A percentile compares a stretch with the other conserved stretches of the same genome.
phyloP scores from a whole-genome alignment of 495 filamentous ascomycete species.

The Copromyces sp. region DNA sequence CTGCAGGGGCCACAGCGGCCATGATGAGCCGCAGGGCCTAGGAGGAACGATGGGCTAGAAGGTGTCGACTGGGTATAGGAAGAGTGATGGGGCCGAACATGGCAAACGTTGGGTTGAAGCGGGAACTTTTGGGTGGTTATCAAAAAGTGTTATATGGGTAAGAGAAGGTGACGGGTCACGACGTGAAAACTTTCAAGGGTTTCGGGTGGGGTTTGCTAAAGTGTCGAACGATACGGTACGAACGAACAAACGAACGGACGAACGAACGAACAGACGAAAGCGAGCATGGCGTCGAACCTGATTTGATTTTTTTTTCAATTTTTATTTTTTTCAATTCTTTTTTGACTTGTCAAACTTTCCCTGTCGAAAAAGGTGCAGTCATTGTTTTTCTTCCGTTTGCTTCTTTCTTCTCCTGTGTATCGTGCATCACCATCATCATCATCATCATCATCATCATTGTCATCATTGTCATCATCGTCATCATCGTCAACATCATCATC shows the following conservation, averaged over 20 bases:
- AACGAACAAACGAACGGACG: background rate
- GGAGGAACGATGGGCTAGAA: slow-evolving; percentile 4
- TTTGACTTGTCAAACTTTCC: background rate
- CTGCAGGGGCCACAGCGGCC: slow-evolving; percentile 41
- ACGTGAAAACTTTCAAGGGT: background rate
- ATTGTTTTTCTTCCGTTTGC: background rate
- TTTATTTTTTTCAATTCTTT: background rate
- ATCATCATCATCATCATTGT: background rate
- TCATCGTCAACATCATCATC: background rate
- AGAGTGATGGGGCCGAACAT: background rate
- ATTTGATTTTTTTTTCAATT: too few species aligned
- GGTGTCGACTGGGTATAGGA: background rate
- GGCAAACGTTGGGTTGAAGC: background rate
- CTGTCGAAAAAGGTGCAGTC: background rate
- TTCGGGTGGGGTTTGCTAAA: background rate
- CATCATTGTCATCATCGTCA: background rate
- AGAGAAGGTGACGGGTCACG: background rate
- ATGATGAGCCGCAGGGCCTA: slow-evolving; percentile 40
- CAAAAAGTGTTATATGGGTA: background rate
- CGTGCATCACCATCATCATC: background rate
- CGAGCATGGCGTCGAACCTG: background rate
- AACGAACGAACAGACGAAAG: background rate
- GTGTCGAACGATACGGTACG: background rate
- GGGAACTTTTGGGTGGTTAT: background rate
- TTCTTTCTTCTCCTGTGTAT: background rate